These are phyloP conservation scores for Curvularia eragrostidis DNA, from an alignment of 2,329 filamentous ascomycete genomes.

Conservation along the genomic window DNA sequence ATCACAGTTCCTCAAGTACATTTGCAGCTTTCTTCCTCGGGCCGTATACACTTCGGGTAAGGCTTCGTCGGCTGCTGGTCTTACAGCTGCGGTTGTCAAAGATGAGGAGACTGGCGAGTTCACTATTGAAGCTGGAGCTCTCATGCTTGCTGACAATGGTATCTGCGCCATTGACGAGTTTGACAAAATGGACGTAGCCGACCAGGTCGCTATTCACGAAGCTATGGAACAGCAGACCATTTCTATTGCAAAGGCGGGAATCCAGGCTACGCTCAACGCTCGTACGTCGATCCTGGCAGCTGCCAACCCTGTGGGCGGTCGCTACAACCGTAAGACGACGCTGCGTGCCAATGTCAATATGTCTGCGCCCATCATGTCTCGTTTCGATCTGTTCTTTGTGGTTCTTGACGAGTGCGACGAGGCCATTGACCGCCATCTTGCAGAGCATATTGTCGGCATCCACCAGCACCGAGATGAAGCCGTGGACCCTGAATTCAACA, in stretches of 20 bases:
- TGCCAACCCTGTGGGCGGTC: slow-evolving; percentile 91
- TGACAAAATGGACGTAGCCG: slow-evolving; percentile 98
- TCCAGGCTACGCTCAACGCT: slow-evolving; percentile 96
- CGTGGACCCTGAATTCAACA: slow-evolving; percentile 90
- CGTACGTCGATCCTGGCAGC: slow-evolving; percentile 94
- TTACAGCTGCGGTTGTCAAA: slow-evolving; percentile 95
- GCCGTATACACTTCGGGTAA: slow-evolving; percentile 98
- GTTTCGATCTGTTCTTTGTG: slow-evolving; percentile 98
- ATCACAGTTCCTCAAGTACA: slow-evolving; percentile 97
- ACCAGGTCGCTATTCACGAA: slow-evolving; percentile 99
- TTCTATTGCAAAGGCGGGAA: slow-evolving; percentile 97
- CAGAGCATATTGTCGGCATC: slow-evolving; percentile 91
- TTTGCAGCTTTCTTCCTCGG: slow-evolving; percentile 94
- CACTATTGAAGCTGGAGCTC: slow-evolving; percentile 95
- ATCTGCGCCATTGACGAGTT: slow-evolving; percentile 99
- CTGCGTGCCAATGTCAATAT: slow-evolving; percentile 97
- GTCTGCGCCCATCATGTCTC: slow-evolving; percentile 98
- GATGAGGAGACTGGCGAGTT: slow-evolving; percentile 99
- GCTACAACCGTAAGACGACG: slow-evolving; percentile 97
- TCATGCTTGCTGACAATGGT: slow-evolving; percentile 96
- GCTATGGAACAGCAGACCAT: slow-evolving; percentile 99
- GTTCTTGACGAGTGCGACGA: slow-evolving; percentile 97
- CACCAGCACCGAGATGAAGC: slow-evolving; percentile 93
- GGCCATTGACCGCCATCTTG: slow-evolving; percentile 84
- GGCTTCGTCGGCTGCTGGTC: slow-evolving; percentile 94